Evolutionary conservation across 2,329 filamentous ascomycete genomes (phyloP).

Genomic region (Sphaceloma murrayae): DNA sequence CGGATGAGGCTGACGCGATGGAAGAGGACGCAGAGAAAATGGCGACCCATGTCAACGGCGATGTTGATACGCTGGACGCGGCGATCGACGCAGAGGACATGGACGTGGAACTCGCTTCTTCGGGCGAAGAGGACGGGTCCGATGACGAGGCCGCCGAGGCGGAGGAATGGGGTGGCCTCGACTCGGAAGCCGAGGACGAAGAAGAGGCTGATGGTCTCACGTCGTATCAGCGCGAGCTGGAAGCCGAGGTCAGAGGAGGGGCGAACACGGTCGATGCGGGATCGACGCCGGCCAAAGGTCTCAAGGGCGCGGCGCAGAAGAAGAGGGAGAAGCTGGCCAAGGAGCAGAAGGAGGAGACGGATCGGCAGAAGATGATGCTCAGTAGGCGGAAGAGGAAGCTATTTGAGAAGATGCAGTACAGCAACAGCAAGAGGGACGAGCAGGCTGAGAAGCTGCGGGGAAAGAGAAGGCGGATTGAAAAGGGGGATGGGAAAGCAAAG

Average conservation of each 20-base stretch:
- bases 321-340: constrained; percentile 49
- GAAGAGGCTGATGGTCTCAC: constrained; percentile 53
- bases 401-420: constrained; percentile 95
- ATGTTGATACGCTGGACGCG: constrained; percentile 41
- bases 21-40: constrained; percentile 18
- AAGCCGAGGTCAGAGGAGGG: constrained; percentile 68
- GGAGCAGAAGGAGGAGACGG: constrained; percentile 74
- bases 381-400: constrained; percentile 96
- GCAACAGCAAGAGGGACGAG: constrained; percentile 83
- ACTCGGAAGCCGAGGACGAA: constrained; percentile 42
- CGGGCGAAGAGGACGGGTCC: constrained; percentile 38
- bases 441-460: constrained; percentile 77
- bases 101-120: constrained; percentile 38
- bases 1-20: constrained; percentile 32
- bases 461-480: constrained; percentile 85
- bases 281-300: constrained; percentile 47
- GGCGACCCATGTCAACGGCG: constrained; percentile 30
- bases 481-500: constrained; percentile 18
- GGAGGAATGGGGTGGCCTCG: constrained; percentile 38
- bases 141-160: constrained; percentile 39
- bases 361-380: constrained; percentile 96
- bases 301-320: constrained; percentile 60
- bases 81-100: constrained; percentile 35
- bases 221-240: constrained; percentile 78
- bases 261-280: constrained; percentile 37